Percentiles rank a stretch among this genome's conserved stretches.
These are phyloP conservation scores for Fistulifera solaris DNA, from an alignment of 108 stramenopile genomes.

Conservation along the genomic window DNA sequence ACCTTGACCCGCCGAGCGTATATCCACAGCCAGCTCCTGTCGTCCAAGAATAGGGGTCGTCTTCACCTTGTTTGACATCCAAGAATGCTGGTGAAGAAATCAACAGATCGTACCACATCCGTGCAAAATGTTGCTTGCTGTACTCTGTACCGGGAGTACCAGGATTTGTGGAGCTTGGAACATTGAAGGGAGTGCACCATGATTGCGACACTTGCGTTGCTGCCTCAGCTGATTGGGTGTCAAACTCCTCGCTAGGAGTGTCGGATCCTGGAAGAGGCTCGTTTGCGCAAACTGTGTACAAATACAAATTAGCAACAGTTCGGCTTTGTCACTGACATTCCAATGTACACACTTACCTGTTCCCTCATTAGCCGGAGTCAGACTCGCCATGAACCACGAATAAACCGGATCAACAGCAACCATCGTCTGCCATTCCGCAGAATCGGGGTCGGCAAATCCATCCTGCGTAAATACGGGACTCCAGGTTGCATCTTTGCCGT, in stretches of 20 bases:
- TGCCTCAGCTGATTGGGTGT: conserved; percentile 8
- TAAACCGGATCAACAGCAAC: conserved; percentile 25
- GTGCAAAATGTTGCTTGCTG: conserved; percentile 19
- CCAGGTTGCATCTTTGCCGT: background rate
- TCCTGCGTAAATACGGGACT: conserved; percentile 9
- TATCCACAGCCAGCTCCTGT: conserved; percentile 36
- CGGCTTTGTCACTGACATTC: background rate
- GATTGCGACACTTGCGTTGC: conserved; percentile 4
- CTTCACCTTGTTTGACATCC: conserved; percentile 21
- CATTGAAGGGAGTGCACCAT: conserved; percentile 33
- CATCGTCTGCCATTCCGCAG: conserved; percentile 10
- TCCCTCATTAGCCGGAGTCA: conserved; percentile 11
- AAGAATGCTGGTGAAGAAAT: conserved; percentile 20
- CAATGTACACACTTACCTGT: conserved; percentile 2
- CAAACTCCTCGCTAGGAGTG: conserved; percentile 10
- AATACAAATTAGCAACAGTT: background rate
- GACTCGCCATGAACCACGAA: conserved; percentile 32
- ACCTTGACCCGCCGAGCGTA: conserved; percentile 20
- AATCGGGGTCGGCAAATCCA: conserved; percentile 4
- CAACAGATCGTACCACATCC: conserved; percentile 33
- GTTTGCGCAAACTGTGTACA: conserved; percentile 17
- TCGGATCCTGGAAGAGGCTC: conserved; percentile 10
- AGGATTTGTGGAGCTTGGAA: conserved; percentile 6
- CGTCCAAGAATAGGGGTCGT: conserved; percentile 38
- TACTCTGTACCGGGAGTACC: background rate